phyloP scores from a whole-genome alignment of 2,329 filamentous ascomycete species.

The Setomelanomma holmii region DNA sequence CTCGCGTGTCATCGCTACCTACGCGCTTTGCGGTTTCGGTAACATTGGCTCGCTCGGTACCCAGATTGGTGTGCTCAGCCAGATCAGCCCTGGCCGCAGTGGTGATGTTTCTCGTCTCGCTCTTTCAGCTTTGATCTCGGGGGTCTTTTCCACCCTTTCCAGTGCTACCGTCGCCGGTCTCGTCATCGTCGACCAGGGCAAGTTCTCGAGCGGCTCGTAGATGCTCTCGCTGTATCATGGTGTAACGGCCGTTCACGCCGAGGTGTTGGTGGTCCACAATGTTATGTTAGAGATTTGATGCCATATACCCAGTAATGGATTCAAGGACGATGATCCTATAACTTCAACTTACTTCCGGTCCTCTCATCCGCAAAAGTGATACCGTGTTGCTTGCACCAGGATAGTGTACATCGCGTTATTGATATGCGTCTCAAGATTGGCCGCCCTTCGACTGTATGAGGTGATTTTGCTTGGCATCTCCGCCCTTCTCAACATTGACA shows the following conservation, averaged over 20 bases:
- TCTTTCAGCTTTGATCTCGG: constrained; percentile 77
- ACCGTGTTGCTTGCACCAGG: too few relatives aligned
- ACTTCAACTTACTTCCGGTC: constrained; percentile 1
- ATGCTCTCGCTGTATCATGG: constrained; percentile 7
- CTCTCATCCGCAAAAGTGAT: too few relatives aligned
- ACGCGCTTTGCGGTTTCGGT: constrained; percentile 77
- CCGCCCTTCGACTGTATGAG: background rate
- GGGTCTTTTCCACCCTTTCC: constrained; percentile 79
- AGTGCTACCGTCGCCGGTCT: constrained; percentile 68
- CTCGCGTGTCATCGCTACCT: constrained; percentile 82
- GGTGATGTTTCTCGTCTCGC: constrained; percentile 80
- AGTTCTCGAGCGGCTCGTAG: constrained; percentile 30
- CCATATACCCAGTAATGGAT: constrained; percentile 35
- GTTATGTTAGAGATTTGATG: constrained; percentile 20
- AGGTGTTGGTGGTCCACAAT: constrained; percentile 16
- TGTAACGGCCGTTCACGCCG: background rate
- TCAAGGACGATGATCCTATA: constrained; percentile 5
- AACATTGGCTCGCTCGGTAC: constrained; percentile 89
- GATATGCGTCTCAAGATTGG: background rate
- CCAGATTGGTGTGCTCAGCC: constrained; percentile 85
- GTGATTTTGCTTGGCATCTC: constrained; percentile 1
- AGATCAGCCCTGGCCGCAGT: constrained; percentile 76
- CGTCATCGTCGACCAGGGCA: constrained; percentile 57
- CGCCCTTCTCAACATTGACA: constrained; percentile 14
- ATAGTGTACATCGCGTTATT: too few relatives aligned